Evolutionary conservation across 768 basidiomycete genomes (phyloP), one percentile per base, ranked within the genome.

Genomic region (Trametes maxima): DNA sequence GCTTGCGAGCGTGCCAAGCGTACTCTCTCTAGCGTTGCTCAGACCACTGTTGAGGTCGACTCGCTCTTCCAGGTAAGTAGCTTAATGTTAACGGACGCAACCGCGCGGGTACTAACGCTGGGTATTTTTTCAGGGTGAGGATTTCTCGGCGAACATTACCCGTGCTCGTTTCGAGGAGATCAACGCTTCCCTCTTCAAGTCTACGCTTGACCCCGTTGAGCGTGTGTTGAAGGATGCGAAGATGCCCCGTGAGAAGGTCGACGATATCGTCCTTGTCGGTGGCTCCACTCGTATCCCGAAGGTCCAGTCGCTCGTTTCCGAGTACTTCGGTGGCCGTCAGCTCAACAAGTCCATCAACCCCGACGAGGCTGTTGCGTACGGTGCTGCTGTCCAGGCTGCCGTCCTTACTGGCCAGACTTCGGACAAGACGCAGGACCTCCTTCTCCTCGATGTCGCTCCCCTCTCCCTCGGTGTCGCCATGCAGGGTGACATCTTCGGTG

Each of bases 281-380:
- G 97, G 97, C 65, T 99, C 97, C 59, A 99, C 97, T 70, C 97
- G 97, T 87, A 99, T 99, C 74, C 97, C 97, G 67, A 98, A 98
- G 83, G 92, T 99, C 68, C 95, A 98, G 79, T 85, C 95, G 28
- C 89, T 99, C 62, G 97, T 99, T 54, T 98, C 95, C 60, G 97
- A 99, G 76, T 96, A 89, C 85, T 99, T 99, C 76, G 92, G 92
- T 76, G 95, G 94, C 64, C 94, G 96, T 71, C 92, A 95, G 75
- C 80, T 98, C 74, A 98, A 98, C 89, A 99, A 99, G 85, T 97
- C 95, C 61, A 99, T 99, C 82, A 99, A 99, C 86, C 97, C 97
- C 65, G 97, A 99, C 73, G 97, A 99, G 82, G 97, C 97, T 70
- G 97, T 99, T 70, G 97, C 97, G 50, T 98, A 98, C 78, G 97